Conservation (phyloP, 805 yeast genomes). For the Spathaspora hagerdaliae region DNA sequence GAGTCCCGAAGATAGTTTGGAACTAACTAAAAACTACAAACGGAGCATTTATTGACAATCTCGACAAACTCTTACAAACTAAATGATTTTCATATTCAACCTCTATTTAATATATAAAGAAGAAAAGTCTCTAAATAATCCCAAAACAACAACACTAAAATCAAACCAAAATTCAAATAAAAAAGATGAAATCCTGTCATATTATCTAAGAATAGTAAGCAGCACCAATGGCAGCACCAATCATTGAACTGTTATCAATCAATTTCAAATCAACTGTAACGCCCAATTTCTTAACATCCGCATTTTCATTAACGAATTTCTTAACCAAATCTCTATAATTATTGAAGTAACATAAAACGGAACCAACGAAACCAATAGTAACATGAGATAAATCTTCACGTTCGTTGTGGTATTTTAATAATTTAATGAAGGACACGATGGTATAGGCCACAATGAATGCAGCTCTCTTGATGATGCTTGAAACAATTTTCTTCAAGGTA, state of each 20-base stretch:
- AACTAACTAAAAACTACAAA: too few species aligned
- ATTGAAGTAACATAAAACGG: constrained; percentile 43
- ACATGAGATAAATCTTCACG: constrained; percentile 18
- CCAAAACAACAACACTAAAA: too few species aligned
- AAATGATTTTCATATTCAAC: too few species aligned
- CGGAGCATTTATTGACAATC: too few species aligned
- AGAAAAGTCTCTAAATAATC: too few species aligned
- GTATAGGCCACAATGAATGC: constrained; percentile 41
- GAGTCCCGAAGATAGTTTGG: too few species aligned
- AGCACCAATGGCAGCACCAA: constrained; percentile 56
- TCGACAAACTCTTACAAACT: too few species aligned
- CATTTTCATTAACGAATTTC: constrained; percentile 20
- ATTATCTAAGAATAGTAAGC: constrained; percentile 21
- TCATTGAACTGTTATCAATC: constrained; percentile 43
- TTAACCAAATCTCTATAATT: constrained; percentile 30
- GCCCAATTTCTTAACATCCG: constrained; percentile 19
- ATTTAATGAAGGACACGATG: constrained; percentile 34
- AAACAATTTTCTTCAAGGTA: constrained; percentile 27
- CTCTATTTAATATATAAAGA: too few species aligned
- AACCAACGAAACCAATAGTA: constrained; percentile 48
- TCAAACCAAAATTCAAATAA: too few species aligned
- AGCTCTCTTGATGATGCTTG: constrained; percentile 40
- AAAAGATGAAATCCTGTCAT: background rate
- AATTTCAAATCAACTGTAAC: constrained; percentile 33
- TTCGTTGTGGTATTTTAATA: constrained; percentile 17